phyloP scores from a whole-genome alignment of 129 eudicot genomes.

The Centrapalus pauciflorus region DNA sequence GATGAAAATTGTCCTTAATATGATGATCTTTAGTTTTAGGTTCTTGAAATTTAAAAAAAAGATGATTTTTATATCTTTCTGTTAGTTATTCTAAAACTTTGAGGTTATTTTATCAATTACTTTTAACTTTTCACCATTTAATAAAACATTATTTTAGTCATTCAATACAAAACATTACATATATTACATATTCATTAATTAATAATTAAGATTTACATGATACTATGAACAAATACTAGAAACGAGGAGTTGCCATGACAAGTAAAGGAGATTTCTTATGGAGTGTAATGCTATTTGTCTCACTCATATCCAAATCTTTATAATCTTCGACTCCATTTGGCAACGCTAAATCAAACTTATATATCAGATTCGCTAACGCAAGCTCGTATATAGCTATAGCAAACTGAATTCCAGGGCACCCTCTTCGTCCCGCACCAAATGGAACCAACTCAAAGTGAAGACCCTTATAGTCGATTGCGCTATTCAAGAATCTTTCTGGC shows the following conservation, averaged over 20 bases:
- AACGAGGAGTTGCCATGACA: not conserved
- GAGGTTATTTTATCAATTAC: no score
- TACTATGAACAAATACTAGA: not conserved
- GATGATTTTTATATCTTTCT: no score
- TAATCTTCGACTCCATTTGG: constrained; percentile 24
- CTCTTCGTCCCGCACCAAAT: constrained; percentile 57
- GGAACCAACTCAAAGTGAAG: constrained; percentile 40
- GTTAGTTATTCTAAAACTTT: no score
- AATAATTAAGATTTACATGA: no score
- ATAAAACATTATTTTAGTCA: no score
- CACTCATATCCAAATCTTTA: constrained; percentile 39
- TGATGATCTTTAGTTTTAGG: no score
- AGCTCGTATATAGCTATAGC: constrained; percentile 33
- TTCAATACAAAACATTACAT: no score
- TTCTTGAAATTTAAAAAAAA: no score
- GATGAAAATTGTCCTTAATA: no score
- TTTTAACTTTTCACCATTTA: no score
- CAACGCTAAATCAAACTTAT: constrained; percentile 32
- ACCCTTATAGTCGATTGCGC: constrained; percentile 29
- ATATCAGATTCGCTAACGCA: constrained; percentile 36
- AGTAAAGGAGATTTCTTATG: constrained; percentile 29
- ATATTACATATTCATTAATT: no score
- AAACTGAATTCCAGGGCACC: constrained; percentile 50
- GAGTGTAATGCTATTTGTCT: constrained; percentile 11
- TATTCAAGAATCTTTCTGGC: constrained; percentile 50